Conservation (phyloP, 306 rosid species). For the Coriaria nepalensis region DNA sequence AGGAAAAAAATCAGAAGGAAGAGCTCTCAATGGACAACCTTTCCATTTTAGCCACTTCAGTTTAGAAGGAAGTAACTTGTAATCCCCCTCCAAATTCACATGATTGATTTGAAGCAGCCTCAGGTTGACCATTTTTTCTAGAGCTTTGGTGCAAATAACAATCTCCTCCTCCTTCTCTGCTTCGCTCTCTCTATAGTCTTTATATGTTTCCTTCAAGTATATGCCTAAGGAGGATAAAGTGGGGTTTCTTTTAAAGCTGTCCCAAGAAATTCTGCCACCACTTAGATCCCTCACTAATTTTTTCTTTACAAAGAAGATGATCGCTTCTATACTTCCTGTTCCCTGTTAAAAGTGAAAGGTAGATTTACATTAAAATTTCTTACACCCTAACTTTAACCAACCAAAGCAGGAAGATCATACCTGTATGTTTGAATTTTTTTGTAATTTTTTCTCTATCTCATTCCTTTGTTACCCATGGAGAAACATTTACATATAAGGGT, state of each 20-base stretch:
- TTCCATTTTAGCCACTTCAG: constrained; percentile 66
- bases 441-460: no score
- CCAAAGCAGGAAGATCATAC: no score
- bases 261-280: constrained; percentile 14
- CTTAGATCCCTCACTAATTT: background rate
- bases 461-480: no score
- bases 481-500: no score
- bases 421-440: no score
- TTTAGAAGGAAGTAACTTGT: constrained; percentile 26
- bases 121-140: constrained; percentile 31
- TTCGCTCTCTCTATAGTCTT: constrained; percentile 10
- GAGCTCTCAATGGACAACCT: constrained; percentile 30
- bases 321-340: constrained; percentile 26
- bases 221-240: constrained; percentile 9
- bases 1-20: constrained; percentile 35
- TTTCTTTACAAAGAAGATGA: constrained; percentile 25
- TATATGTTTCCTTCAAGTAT: constrained; percentile 23
- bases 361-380: no score
- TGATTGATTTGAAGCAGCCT: constrained; percentile 47
- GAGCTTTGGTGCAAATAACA: constrained; percentile 18
- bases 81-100: constrained; percentile 31
- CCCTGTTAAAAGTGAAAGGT: no score
- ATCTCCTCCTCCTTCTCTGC: constrained; percentile 20
- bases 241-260: constrained; percentile 16
- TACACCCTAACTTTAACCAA: no score